Percentiles rank a stretch among this genome's conserved stretches.
Evolutionary conservation across 2,329 filamentous ascomycete genomes (phyloP).

Genomic region (Aspergillus viridinutans): DNA sequence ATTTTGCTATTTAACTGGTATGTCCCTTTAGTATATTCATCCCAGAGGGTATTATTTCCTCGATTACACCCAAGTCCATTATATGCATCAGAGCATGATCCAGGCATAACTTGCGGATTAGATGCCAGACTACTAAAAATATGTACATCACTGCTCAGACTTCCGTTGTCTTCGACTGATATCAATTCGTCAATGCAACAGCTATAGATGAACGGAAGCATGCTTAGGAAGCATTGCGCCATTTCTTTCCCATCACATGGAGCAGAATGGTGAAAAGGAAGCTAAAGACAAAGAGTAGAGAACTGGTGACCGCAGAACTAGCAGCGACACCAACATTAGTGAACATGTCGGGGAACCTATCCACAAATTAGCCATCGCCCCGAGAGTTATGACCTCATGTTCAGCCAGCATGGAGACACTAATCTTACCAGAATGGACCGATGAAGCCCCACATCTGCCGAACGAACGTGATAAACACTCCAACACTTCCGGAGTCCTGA

Average conservation of each 20-base stretch:
- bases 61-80: too few relatives aligned
- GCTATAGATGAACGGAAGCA: background rate
- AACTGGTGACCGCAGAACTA: slow-evolving; percentile 28
- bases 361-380: slow-evolving; percentile 10
- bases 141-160: background rate
- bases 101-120: too few relatives aligned
- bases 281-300: slow-evolving; percentile 28
- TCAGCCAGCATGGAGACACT: too few relatives aligned
- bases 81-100: too few relatives aligned
- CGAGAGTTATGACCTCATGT: background rate
- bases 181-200: background rate
- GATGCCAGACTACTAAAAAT: background rate
- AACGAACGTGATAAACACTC: slow-evolving; percentile 58
- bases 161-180: background rate
- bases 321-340: slow-evolving; percentile 29
- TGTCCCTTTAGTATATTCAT: too few relatives aligned
- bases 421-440: slow-evolving; percentile 36
- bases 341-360: slow-evolving; percentile 35
- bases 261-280: slow-evolving; percentile 29
- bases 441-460: slow-evolving; percentile 41
- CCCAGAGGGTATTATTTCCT: too few relatives aligned
- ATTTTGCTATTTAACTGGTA: too few relatives aligned
- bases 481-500: slow-evolving; percentile 53
- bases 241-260: slow-evolving; percentile 23
- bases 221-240: slow-evolving; percentile 11